Percentiles rank a stretch among this genome's conserved stretches.
Conservation (phyloP, 192 early-diverging fungal genomes). For the Coemansia brasiliensis region DNA sequence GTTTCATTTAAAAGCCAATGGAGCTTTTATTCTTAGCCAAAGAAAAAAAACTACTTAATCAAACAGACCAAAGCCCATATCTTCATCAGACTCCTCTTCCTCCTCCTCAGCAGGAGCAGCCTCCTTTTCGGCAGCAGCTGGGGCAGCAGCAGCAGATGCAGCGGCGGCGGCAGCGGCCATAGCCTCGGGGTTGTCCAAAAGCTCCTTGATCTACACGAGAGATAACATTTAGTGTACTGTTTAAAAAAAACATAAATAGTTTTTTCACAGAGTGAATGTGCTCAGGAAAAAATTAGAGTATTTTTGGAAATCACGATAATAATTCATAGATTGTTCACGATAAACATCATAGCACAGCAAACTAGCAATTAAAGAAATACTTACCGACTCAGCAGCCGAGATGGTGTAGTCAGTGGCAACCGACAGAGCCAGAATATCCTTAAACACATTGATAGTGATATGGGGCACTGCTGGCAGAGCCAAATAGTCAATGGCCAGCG, state of each 20-base stretch:
- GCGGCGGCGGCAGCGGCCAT: constrained; percentile 81
- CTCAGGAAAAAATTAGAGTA: constrained; percentile 74
- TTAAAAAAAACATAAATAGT: constrained; percentile 6
- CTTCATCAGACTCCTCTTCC: constrained; percentile 82
- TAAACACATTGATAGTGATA: constrained; percentile 96
- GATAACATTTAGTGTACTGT: not conserved
- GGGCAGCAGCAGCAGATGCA: constrained; percentile 66
- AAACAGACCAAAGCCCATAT: constrained; percentile 92
- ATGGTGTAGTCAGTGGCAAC: constrained; percentile 90
- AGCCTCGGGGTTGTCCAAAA: constrained; percentile 87
- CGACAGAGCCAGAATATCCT: constrained; percentile 91
- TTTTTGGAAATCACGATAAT: constrained; percentile 53
- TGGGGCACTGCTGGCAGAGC: constrained; percentile 90
- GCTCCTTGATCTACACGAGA: constrained; percentile 83
- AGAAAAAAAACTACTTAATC: constrained; percentile 57
- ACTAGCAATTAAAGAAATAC: constrained; percentile 25
- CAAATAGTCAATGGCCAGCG: constrained; percentile 75
- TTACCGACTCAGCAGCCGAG: constrained; percentile 74
- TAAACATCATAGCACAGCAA: constrained; percentile 36
- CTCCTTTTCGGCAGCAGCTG: constrained; percentile 65
- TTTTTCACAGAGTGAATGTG: not conserved
- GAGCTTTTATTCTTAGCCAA: too few species aligned
- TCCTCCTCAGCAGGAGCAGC: constrained; percentile 75
- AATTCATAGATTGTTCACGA: constrained; percentile 54
- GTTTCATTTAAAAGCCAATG: too few species aligned